A percentile compares a stretch with the other conserved stretches of the same genome.
Conservation (phyloP, 108 stramenopile genomes). For the Schizochytrium sp. region DNA sequence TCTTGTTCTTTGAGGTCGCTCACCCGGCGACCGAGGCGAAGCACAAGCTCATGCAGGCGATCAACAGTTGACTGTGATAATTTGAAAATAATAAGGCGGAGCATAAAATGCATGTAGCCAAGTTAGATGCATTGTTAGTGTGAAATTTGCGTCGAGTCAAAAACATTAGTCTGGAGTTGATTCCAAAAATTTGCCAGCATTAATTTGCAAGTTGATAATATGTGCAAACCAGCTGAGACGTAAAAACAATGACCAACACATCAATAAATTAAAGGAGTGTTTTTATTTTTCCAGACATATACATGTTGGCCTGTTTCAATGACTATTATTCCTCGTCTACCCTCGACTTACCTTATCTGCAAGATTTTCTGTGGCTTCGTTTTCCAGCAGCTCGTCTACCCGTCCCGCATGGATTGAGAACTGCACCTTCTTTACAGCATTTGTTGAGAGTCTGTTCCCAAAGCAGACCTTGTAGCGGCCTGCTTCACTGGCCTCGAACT, state of each 20-base stretch:
- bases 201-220: too few relatives aligned
- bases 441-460: conserved; percentile 40
- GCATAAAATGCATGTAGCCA: neutral
- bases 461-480: conserved; percentile 62
- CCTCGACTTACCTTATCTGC: conserved; percentile 33
- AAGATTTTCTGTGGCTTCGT: conserved; percentile 4
- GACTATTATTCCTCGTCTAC: neutral
- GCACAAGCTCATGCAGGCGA: conserved; percentile 15
- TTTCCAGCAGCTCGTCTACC: conserved; percentile 12
- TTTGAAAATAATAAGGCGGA: neutral
- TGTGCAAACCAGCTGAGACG: too few relatives aligned
- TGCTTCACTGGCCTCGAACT: conserved; percentile 15
- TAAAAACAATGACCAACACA: too few relatives aligned
- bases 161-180: too few relatives aligned
- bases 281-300: neutral
- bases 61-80: conserved; percentile 3
- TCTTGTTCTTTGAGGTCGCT: conserved; percentile 60
- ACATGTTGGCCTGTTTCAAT: neutral
- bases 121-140: too few relatives aligned
- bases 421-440: neutral
- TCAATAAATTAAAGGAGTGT: too few relatives aligned
- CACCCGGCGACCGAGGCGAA: conserved; percentile 48
- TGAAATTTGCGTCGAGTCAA: too few relatives aligned
- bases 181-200: too few relatives aligned
- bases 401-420: conserved; percentile 56